Percentiles rank a stretch among this genome's conserved stretches.
These are phyloP conservation scores for Rugonectria rugulosa DNA, from an alignment of 2,329 filamentous ascomycete species.

Conservation along the genomic window DNA sequence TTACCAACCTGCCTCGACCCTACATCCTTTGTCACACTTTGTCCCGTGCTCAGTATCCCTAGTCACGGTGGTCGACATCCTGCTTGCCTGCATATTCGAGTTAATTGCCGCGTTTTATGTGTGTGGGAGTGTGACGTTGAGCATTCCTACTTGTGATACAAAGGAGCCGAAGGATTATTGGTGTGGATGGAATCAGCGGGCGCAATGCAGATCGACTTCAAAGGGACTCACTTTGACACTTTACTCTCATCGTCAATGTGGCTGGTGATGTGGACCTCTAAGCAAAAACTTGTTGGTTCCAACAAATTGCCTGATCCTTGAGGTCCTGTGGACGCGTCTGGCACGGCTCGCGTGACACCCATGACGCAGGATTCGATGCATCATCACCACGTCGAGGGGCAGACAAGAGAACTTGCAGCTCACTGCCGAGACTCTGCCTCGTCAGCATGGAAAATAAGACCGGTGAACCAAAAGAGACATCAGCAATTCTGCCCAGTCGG, in stretches of 20 bases:
- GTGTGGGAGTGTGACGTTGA: background rate
- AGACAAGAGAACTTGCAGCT: no score
- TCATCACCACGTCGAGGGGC: no score
- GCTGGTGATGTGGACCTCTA: background rate
- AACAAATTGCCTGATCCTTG: conserved; percentile 4
- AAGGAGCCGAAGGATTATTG: conserved; percentile 19
- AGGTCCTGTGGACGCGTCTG: no score
- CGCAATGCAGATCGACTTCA: conserved; percentile 11
- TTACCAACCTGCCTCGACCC: background rate
- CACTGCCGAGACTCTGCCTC: no score
- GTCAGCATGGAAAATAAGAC: no score
- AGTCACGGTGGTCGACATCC: background rate
- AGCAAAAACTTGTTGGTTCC: no score
- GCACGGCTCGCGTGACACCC: no score
- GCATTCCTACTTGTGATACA: background rate
- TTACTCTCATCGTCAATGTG: background rate
- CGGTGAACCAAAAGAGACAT: background rate
- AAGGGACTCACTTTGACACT: background rate
- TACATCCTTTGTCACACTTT: conserved; percentile 3
- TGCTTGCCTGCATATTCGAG: background rate
- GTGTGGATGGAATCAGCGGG: conserved; percentile 14
- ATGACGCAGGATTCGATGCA: no score
- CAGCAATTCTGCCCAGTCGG: background rate
- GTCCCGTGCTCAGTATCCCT: background rate
- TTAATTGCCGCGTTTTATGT: background rate